These are phyloP conservation scores for Dionaea muscipula DNA, from an alignment of 179 eudicot species.

Conservation along the genomic window DNA sequence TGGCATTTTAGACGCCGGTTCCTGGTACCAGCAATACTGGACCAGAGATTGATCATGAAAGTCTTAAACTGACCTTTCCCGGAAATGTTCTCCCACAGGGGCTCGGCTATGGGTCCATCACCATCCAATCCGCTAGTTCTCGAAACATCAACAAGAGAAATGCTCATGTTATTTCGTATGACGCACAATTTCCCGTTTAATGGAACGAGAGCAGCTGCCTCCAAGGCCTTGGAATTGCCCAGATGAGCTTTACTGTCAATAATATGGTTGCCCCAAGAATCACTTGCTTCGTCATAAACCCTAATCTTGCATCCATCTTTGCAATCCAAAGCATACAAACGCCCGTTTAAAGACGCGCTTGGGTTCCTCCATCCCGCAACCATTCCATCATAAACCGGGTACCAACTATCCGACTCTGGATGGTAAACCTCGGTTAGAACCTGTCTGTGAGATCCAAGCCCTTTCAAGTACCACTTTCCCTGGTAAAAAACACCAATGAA, in stretches of 20 bases:
- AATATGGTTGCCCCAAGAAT: conserved; percentile 68
- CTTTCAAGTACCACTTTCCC: conserved; percentile 85
- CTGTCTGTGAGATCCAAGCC: conserved; percentile 69
- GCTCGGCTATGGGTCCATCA: too few relatives aligned
- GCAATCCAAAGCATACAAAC: conserved; percentile 72
- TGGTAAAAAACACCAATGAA: conserved; percentile 72
- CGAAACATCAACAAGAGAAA: conserved; percentile 66
- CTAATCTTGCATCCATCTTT: conserved; percentile 82
- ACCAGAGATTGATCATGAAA: conserved; percentile 55
- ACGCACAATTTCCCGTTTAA: conserved; percentile 64
- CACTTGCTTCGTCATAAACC: conserved; percentile 61
- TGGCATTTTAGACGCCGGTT: conserved; percentile 59
- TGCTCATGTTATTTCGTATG: conserved; percentile 72
- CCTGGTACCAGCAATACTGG: conserved; percentile 58
- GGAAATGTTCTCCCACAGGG: conserved; percentile 42
- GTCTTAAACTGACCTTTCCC: conserved; percentile 70
- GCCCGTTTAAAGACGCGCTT: conserved; percentile 46
- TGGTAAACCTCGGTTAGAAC: conserved; percentile 68
- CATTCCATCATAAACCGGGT: conserved; percentile 61
- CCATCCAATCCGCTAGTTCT: conserved; percentile 23
- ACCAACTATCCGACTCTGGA: conserved; percentile 60
- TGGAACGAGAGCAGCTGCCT: conserved; percentile 70
- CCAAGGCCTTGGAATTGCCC: conserved; percentile 70
- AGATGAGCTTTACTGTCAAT: conserved; percentile 67
- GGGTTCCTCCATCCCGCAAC: conserved; percentile 90